Conservation (phyloP, 2,329 filamentous ascomycete species). For the Ophiostoma sp. region DNA sequence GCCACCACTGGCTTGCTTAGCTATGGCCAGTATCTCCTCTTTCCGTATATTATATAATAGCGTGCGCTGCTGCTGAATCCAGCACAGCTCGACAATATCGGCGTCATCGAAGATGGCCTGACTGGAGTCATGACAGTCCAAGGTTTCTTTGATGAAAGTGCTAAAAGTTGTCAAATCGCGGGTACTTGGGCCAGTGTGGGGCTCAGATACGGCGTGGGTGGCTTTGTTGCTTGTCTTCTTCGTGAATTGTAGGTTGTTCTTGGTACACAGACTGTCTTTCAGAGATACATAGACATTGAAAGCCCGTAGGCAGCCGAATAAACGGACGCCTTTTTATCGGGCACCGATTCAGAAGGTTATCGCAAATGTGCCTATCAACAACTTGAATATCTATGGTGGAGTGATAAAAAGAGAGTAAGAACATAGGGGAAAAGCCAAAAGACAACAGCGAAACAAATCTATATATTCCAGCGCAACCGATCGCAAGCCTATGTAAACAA, state of each 20-base stretch:
- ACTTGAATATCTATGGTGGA: neutral
- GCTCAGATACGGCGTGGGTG: neutral
- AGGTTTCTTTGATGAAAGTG: neutral
- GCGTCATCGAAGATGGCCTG: neutral
- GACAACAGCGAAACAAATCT: neutral
- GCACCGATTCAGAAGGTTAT: neutral
- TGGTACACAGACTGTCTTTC: neutral
- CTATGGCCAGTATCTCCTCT: neutral
- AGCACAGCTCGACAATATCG: neutral
- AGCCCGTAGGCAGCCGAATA: neutral
- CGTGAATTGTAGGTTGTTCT: neutral
- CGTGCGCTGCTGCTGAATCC: neutral
- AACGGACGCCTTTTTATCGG: neutral
- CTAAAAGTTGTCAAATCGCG: neutral
- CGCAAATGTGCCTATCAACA: too few relatives aligned
- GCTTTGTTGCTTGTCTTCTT: neutral
- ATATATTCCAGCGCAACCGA: neutral
- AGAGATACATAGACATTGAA: neutral
- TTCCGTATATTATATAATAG: too few relatives aligned
- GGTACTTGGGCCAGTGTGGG: neutral
- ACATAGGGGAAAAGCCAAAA: neutral
- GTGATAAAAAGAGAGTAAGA: neutral
- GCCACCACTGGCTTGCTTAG: neutral
- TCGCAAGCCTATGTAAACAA: neutral
- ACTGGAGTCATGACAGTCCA: neutral